These are phyloP conservation scores for Pseudocercospora cruenta DNA, from an alignment of 2,329 filamentous ascomycete species.

Conservation along the genomic window DNA sequence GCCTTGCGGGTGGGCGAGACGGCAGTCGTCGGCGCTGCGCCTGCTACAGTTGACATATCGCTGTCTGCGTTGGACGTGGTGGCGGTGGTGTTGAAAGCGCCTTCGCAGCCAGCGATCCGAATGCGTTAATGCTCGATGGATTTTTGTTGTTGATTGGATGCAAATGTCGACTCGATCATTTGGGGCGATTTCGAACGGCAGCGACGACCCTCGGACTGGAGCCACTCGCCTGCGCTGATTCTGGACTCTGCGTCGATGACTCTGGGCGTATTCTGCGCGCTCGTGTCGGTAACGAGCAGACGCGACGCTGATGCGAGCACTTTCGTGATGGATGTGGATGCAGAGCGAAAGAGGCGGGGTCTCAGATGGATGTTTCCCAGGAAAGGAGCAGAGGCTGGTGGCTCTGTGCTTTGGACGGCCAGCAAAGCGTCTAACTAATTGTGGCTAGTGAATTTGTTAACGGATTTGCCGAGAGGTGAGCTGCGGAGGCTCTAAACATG, in stretches of 20 bases:
- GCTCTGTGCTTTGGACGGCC: neutral
- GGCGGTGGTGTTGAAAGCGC: slow-evolving; percentile 23
- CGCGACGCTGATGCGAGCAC: neutral
- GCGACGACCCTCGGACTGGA: slow-evolving; percentile 1
- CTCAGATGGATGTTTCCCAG: neutral
- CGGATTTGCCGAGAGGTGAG: neutral
- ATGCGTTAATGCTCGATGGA: slow-evolving; percentile 27
- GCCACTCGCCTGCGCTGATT: neutral
- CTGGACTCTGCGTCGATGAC: neutral
- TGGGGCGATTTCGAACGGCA: neutral
- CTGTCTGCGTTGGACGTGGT: slow-evolving; percentile 8
- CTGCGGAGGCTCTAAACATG: neutral
- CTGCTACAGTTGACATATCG: slow-evolving; percentile 68
- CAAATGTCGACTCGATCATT: slow-evolving; percentile 10
- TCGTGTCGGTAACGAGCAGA: neutral
- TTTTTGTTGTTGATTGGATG: slow-evolving; percentile 17
- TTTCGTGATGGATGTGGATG: neutral
- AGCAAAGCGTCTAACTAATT: neutral
- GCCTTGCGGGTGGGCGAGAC: slow-evolving; percentile 57
- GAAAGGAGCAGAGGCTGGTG: neutral
- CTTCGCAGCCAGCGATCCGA: slow-evolving; percentile 31
- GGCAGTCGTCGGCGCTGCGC: slow-evolving; percentile 57
- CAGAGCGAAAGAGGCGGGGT: neutral
- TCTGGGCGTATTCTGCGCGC: neutral
- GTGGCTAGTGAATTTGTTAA: neutral